A percentile compares a stretch with the other conserved stretches of the same genome.
These are phyloP conservation scores for Leccinum disarticulatum DNA, from an alignment of 768 basidiomycete genomes.

Conservation along the genomic window DNA sequence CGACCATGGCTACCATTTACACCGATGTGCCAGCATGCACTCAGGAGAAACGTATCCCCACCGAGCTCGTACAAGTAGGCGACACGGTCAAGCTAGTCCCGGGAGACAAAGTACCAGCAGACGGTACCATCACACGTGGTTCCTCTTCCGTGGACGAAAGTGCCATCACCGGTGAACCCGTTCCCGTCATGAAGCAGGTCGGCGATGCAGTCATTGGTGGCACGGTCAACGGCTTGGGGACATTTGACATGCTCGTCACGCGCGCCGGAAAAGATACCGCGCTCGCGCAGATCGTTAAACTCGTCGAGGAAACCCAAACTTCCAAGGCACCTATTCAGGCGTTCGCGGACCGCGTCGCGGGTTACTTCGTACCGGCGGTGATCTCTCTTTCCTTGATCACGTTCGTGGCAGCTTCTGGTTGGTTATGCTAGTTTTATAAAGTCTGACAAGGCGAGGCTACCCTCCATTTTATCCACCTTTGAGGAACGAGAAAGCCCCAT, in stretches of 20 bases:
- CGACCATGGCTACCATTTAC: conserved; percentile 95
- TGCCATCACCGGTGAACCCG: conserved; percentile 92
- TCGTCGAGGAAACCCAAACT: conserved; percentile 98
- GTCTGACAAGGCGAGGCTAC: conserved; percentile 51
- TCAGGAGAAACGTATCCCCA: conserved; percentile 87
- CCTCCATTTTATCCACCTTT: conserved; percentile 60
- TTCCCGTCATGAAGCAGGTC: conserved; percentile 80
- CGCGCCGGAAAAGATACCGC: conserved; percentile 97
- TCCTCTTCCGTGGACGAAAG: conserved; percentile 92
- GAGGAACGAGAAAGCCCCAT: conserved; percentile 65
- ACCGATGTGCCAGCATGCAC: conserved; percentile 79
- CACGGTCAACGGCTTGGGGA: conserved; percentile 95
- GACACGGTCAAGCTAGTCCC: conserved; percentile 94
- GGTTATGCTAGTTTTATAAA: conserved; percentile 76
- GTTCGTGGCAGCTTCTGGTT: conserved; percentile 66
- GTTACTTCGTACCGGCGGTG: conserved; percentile 92
- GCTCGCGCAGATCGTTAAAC: conserved; percentile 90
- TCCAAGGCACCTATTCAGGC: conserved; percentile 98
- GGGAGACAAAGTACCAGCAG: conserved; percentile 95
- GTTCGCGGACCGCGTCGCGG: conserved; percentile 92
- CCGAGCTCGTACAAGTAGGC: conserved; percentile 92
- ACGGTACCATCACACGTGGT: conserved; percentile 86
- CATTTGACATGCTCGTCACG: conserved; percentile 94
- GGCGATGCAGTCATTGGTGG: conserved; percentile 93
- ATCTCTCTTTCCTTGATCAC: conserved; percentile 80